phyloP scores from a whole-genome alignment of 768 basidiomycete species.

The Pisolithus sp. region DNA sequence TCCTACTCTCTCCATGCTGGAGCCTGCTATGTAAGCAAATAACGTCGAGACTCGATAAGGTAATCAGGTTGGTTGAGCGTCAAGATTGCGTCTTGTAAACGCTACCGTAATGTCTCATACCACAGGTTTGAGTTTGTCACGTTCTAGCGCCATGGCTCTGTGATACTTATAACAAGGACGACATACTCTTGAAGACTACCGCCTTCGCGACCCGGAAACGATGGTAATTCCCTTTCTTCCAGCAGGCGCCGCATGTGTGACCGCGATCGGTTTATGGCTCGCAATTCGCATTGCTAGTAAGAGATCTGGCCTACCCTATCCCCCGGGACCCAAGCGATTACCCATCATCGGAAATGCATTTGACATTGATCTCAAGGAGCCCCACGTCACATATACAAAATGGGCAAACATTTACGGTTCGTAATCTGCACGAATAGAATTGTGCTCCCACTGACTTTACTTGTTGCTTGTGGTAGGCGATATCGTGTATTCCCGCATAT shows the following conservation, averaged over 20 bases:
- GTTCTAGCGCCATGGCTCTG: no score
- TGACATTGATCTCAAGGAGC: constrained; percentile 4
- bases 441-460: not conserved
- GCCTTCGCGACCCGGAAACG: no score
- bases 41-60: no score
- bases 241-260: not conserved
- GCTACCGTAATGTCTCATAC: no score
- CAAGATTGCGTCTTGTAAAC: no score
- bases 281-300: not conserved
- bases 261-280: not conserved
- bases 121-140: no score
- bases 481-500: not conserved
- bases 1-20: no score
- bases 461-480: not conserved
- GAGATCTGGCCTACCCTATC: not conserved
- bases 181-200: no score
- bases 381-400: constrained; percentile 11
- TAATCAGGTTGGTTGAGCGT: no score
- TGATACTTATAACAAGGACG: no score
- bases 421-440: not conserved
- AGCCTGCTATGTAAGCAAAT: no score
- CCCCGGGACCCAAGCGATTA: constrained; percentile 13
- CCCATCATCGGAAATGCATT: constrained; percentile 13
- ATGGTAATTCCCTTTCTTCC: no score
- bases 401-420: constrained; percentile 18